phyloP scores from a whole-genome alignment of 2,329 filamentous ascomycete species.

The Amphichorda felina region DNA sequence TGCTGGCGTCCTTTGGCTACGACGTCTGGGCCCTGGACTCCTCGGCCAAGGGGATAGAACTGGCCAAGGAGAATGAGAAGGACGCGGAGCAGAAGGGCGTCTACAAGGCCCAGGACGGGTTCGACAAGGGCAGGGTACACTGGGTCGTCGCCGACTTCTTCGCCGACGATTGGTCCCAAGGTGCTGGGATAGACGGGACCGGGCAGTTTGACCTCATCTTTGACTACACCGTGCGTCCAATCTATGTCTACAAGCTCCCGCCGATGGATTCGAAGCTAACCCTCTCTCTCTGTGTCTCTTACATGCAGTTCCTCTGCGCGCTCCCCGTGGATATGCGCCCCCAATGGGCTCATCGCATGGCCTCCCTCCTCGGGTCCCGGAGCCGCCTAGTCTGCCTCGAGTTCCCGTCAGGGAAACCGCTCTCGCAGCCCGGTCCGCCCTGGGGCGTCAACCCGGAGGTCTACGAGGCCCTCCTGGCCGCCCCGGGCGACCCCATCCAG shows the following conservation, averaged over 20 bases:
- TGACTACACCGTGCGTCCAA: conserved; percentile 47
- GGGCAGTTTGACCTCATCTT: conserved; percentile 53
- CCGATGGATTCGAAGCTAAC: too few species aligned
- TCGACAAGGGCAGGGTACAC: conserved; percentile 34
- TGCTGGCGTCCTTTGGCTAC: conserved; percentile 65
- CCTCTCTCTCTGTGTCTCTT: too few species aligned
- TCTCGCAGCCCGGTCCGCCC: conserved; percentile 56
- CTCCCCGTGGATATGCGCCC: conserved; percentile 40
- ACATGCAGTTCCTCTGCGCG: conserved; percentile 57
- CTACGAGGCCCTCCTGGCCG: conserved; percentile 59
- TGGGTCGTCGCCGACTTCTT: conserved; percentile 60
- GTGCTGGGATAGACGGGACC: conserved; percentile 23
- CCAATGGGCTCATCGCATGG: conserved; percentile 40
- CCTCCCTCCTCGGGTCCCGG: conserved; percentile 32
- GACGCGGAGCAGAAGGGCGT: conserved; percentile 24
- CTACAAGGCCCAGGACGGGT: conserved; percentile 22
- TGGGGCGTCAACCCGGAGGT: conserved; percentile 57
- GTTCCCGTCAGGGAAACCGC: conserved; percentile 63
- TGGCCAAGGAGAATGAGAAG: conserved; percentile 30
- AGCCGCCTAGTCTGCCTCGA: conserved; percentile 54
- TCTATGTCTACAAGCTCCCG: too few species aligned
- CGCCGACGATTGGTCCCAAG: conserved; percentile 39
- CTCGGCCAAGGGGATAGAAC: conserved; percentile 32
- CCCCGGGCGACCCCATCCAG: conserved; percentile 54
- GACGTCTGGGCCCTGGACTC: conserved; percentile 67